Evolutionary conservation across 2,329 filamentous ascomycete species (phyloP).

Genomic region (Arthrinium phaeospermum): DNA sequence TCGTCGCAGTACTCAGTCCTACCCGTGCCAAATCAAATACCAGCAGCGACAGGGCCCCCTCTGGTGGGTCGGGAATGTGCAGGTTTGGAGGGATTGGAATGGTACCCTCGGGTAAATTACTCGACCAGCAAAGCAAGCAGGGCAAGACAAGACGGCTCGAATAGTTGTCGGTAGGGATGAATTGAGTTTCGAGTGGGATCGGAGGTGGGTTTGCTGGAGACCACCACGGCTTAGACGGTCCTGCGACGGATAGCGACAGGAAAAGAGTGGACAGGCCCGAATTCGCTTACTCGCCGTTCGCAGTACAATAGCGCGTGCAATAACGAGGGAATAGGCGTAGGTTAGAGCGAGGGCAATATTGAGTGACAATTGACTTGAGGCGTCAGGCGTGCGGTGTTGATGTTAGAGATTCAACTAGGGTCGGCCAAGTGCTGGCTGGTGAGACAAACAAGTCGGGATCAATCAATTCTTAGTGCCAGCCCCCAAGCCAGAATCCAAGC

Average conservation of each 20-base stretch:
- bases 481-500: slow-evolving; percentile 1
- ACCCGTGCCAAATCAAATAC: slow-evolving; percentile 6
- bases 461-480: slow-evolving; percentile 13
- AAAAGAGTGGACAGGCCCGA: slow-evolving; percentile 10
- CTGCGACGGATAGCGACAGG: slow-evolving; percentile 4
- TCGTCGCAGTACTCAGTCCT: background rate
- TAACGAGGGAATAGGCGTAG: background rate
- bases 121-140: slow-evolving; percentile 8
- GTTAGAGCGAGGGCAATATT: background rate
- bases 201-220: slow-evolving; percentile 4
- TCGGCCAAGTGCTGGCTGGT: background rate
- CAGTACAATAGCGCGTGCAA: background rate
- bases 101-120: slow-evolving; percentile 15
- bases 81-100: slow-evolving; percentile 1
- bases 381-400: slow-evolving; percentile 8
- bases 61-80: slow-evolving; percentile 15
- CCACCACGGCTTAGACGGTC: slow-evolving; percentile 1
- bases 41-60: slow-evolving; percentile 1
- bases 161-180: background rate
- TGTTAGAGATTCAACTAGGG: slow-evolving; percentile 16
- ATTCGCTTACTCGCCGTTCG: background rate
- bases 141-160: slow-evolving; percentile 8
- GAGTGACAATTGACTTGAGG: background rate
- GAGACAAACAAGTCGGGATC: slow-evolving; percentile 10
- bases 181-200: slow-evolving; percentile 14